Base-by-base conservation (phyloP, 352 stramenopile genomes). In the Detonula confervacea region DNA sequence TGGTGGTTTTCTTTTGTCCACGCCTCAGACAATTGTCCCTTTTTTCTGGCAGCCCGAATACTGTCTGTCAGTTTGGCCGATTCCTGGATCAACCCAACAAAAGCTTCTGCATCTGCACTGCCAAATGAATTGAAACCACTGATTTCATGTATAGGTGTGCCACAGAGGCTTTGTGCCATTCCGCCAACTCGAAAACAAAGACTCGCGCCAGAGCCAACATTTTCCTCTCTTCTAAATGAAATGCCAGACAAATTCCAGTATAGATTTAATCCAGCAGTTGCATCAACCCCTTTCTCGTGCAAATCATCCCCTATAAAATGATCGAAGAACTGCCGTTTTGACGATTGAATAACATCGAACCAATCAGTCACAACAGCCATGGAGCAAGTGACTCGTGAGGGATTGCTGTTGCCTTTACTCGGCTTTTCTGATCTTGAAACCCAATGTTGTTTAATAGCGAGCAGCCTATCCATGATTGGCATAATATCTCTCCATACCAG, bases 201-300 rank as follows among this genome's bases (percentile, higher is more conserved):
- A 25, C 20, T 30, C 14, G 61, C 24, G 7, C 12, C 9, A 29
- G 46, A 46, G 7, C 64, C 22, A 18, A 3, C n/a, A 59, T n/a
- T 33, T 24, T 30, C 39, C 16, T 20, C 2, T 49, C 29, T 42
- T 33, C 24, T 62, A 14, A 64, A 30, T 33, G 30, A 46, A 33
- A 77, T 57, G 1, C 68, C 68, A 62, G 68, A 44, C n/a, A 77
- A 77, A 46, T 77, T 77, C 56, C 42, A 64, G 27, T 70, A 61
- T 33, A 77, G 29, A 56, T 37, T 64, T 14, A 64, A 64, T 30
- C 46, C 57, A 20, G 59, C 27, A 70, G 46, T 24, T 27, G 57
- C 44, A 60, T 77, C 46, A 22, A 46, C 44, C 47, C 59, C 68
- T 24, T 64, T n/a, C 16, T 64, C 27, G 30, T 27, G 44, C 44